Evolutionary conservation across 768 basidiomycete species (phyloP), one percentile per base, ranked within the genome.

Genomic region (Hysterangium stoloniferum): DNA sequence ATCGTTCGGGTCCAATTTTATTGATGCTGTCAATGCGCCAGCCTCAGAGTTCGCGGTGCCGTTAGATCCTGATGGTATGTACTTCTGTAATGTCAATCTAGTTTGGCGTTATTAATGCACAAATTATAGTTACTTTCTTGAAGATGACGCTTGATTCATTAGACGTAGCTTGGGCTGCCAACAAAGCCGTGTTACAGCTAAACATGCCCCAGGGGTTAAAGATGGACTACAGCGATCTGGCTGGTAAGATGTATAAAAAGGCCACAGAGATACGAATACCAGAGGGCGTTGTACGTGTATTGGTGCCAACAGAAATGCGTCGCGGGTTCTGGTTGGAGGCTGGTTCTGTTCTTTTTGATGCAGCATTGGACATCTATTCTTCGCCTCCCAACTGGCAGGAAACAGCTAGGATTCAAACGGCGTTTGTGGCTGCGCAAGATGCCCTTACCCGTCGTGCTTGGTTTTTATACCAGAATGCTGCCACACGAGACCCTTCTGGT

Each of bases 1-100:
- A 33, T 71, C 80, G 0, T 84, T 96, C 54, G 71, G 72, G 6
- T 61, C 80, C 54, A 89, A 86, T 56, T 94, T 81, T 60, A 63
- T 71, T 1, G 95, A 98, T 61, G 57, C 73, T 1, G 70, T 82
- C 46, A 96, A 98, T 61, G 79, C 90, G 1, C 91, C 93, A 15
- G 84, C 92, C 0, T 61, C 69, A 2, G 82, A 82, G 38, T 86
- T 80, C 58, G 61, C 72, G 27, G 69, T 82, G 6, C 72, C 74
- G 24, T 53, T 75, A 7, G 84, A 86, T 58, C 87, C 90, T 11
- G 95, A 98, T 66, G 76, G 92, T 89, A 57, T 58, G 79, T 61
- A 20, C 46, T 6, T 9, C 35, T 28, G 13, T 51, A 20, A 27
- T 44, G n/a, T 43, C 29, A 38, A 11, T 48, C 8, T n/a, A 25